phyloP scores from a whole-genome alignment of 1,284 basidiomycete species.

The Grifola frondosa region DNA sequence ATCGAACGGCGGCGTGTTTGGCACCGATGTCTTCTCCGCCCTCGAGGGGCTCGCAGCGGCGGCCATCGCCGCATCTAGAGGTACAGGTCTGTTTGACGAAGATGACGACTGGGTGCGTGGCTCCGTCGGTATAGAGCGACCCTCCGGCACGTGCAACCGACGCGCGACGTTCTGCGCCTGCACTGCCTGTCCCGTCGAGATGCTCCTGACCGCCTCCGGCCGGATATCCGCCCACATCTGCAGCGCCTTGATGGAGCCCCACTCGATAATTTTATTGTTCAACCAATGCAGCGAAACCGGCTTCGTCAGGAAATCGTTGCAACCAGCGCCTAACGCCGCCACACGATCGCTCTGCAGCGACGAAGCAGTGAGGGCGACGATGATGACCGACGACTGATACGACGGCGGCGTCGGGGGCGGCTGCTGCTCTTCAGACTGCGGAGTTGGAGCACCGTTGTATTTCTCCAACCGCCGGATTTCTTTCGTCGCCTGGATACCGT shows the following conservation, averaged over 20 bases:
- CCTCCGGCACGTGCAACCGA: conserved; percentile 64
- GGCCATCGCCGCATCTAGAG: conserved; percentile 18
- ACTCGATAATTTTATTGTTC: conserved; percentile 98
- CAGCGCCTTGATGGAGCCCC: conserved; percentile 88
- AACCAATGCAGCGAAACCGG: conserved; percentile 95
- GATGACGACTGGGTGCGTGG: conserved; percentile 34
- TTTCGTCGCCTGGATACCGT: conserved; percentile 96
- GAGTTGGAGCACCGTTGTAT: conserved; percentile 59
- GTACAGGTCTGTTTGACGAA: conserved; percentile 17
- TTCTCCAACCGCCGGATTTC: conserved; percentile 91
- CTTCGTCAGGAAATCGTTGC: conserved; percentile 98
- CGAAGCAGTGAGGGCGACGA: conserved; percentile 96
- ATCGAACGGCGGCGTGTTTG: conserved; percentile 1
- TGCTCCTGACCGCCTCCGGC: conserved; percentile 57
- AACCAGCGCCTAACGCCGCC: conserved; percentile 93
- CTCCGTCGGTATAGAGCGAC: conserved; percentile 40
- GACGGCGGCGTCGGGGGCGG: conserved; percentile 50
- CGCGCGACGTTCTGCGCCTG: conserved; percentile 69
- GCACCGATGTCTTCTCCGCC: conserved; percentile 10
- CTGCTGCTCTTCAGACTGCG: conserved; percentile 54
- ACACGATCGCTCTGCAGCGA: conserved; percentile 92
- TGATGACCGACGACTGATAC: conserved; percentile 94
- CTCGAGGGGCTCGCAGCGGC: conserved; percentile 14
- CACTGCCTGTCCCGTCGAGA: conserved; percentile 55
- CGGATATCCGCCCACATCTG: conserved; percentile 85